Percentiles rank a stretch among this genome's conserved stretches.
These are phyloP conservation scores for Lyophyllum atratum DNA, from an alignment of 768 basidiomycete genomes.

Conservation along the genomic window DNA sequence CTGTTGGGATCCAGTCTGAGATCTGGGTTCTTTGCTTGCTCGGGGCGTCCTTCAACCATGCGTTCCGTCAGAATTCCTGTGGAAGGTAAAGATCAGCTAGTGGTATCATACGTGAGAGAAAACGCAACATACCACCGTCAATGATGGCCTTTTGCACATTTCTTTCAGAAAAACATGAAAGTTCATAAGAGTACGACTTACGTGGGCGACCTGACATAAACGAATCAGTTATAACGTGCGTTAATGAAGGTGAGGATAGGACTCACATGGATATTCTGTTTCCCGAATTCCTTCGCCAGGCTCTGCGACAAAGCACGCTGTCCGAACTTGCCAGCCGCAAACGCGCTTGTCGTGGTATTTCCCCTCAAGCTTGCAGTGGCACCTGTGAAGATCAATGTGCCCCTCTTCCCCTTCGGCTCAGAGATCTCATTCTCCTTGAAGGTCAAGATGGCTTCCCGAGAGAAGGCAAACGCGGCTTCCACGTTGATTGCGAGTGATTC, in stretches of 20 bases:
- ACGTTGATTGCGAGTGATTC: conserved; percentile 52
- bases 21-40: conserved; percentile 48
- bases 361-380: conserved; percentile 71
- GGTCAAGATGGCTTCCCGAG: conserved; percentile 57
- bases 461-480: conserved; percentile 62
- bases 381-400: conserved; percentile 71
- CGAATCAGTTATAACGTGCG: conserved; percentile 1
- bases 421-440: conserved; percentile 59
- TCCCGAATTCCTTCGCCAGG: conserved; percentile 73
- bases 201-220: conserved; percentile 58
- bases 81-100: neutral
- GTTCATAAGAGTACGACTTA: conserved; percentile 31
- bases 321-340: conserved; percentile 67
- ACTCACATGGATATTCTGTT: conserved; percentile 70
- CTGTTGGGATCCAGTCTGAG: conserved; percentile 60
- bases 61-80: conserved; percentile 41
- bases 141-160: conserved; percentile 55
- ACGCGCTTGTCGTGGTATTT: conserved; percentile 59
- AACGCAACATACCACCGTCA: conserved; percentile 51
- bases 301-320: conserved; percentile 68
- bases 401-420: conserved; percentile 53
- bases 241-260: neutral
- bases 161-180: neutral
- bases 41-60: conserved; percentile 24
- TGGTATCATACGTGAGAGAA: neutral